Evolutionary conservation across 768 basidiomycete species (phyloP).

Genomic region (Xerocomus brunneocitrinus): DNA sequence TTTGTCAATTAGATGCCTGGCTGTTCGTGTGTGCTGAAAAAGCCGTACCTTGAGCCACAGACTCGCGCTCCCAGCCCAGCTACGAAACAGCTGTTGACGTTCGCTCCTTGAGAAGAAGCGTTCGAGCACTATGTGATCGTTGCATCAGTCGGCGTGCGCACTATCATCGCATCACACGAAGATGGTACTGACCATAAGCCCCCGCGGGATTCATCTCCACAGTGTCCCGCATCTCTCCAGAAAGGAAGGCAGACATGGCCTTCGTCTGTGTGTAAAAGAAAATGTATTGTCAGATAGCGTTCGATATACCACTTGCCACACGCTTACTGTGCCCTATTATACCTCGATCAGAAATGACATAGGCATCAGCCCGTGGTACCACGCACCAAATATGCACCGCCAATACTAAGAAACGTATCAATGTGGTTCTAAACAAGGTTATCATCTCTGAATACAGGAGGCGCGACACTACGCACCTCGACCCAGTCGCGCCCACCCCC

Average conservation of each 20-base stretch:
- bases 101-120: constrained; percentile 90
- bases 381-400: constrained; percentile 79
- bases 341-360: constrained; percentile 1
- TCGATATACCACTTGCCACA: neutral
- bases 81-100: constrained; percentile 83
- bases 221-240: constrained; percentile 94
- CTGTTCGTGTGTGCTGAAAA: neutral
- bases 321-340: constrained; percentile 66
- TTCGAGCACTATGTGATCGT: constrained; percentile 53
- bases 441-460: neutral
- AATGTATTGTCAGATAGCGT: neutral
- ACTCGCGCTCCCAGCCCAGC: constrained; percentile 92
- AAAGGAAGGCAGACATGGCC: constrained; percentile 91
- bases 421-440: constrained; percentile 60
- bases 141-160: neutral
- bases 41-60: constrained; percentile 89
- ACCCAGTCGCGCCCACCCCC: constrained; percentile 87
- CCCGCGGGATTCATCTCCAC: constrained; percentile 81
- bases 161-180: too few species aligned
- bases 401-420: constrained; percentile 78
- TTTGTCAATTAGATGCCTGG: constrained; percentile 23
- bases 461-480: constrained; percentile 48
- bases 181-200: constrained; percentile 51
- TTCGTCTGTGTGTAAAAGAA: constrained; percentile 58
- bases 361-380: neutral